A percentile compares a stretch with the other conserved stretches of the same genome.
These are phyloP conservation scores for Linum usitatissimum DNA, from an alignment of 345 rosid species.

Conservation along the genomic window DNA sequence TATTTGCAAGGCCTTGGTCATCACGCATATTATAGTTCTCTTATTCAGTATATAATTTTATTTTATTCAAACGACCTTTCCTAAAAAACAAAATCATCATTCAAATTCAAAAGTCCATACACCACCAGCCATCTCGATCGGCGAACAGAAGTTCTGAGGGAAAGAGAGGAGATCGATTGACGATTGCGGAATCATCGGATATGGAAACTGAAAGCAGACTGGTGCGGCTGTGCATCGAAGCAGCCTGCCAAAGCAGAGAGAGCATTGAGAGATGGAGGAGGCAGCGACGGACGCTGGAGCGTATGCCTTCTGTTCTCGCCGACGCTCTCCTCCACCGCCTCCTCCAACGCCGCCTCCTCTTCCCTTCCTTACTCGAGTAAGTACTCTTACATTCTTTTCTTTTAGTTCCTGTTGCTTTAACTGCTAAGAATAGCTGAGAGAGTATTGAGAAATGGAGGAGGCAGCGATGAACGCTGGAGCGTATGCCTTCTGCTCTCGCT, in stretches of 20 bases:
- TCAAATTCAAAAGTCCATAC: too few species aligned
- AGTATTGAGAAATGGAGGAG: conserved; percentile 7
- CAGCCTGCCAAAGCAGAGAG: conserved; percentile 55
- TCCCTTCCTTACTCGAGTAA: conserved; percentile 87
- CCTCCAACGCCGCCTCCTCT: conserved; percentile 58
- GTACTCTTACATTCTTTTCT: not conserved
- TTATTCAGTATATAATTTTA: too few species aligned
- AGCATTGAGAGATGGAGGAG: conserved; percentile 59
- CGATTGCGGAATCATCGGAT: not conserved
- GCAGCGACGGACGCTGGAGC: conserved; percentile 62
- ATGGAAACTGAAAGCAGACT: conserved; percentile 34
- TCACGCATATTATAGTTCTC: too few species aligned
- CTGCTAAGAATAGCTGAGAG: conserved; percentile 17
- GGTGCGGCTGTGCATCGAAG: conserved; percentile 59
- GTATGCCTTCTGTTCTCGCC: conserved; percentile 71
- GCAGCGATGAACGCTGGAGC: conserved; percentile 60
- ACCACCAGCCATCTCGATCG: not conserved
- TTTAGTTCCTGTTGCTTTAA: not conserved
- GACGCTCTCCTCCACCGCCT: conserved; percentile 60
- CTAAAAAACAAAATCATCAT: too few species aligned
- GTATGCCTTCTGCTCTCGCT: conserved; percentile 69
- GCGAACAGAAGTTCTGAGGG: not conserved
- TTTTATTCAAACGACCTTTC: too few species aligned
- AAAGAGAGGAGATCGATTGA: not conserved
- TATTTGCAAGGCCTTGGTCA: too few species aligned